Conservation (phyloP, 2,329 filamentous ascomycete species). For the Fusarium paranaense region DNA sequence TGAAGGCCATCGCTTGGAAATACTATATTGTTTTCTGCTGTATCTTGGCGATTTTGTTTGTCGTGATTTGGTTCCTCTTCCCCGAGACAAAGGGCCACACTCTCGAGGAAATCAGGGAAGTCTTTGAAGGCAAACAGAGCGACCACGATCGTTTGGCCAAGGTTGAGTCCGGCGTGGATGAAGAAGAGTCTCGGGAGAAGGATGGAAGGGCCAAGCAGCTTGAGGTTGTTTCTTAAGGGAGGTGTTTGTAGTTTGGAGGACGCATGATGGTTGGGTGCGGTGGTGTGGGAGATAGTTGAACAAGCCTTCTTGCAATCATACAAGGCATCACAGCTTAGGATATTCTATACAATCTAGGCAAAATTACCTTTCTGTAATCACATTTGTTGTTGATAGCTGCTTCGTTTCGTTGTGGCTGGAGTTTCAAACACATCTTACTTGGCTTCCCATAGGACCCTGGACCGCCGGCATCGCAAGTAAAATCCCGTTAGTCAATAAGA, state of each 20-base stretch:
- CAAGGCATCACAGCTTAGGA: background rate
- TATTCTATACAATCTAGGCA: background rate
- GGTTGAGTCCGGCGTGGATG: background rate
- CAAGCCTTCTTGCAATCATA: background rate
- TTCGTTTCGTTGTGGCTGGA: background rate
- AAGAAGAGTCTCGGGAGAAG: background rate
- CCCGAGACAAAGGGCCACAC: slow-evolving; percentile 46
- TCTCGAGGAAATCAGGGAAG: slow-evolving; percentile 43
- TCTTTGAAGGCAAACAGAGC: slow-evolving; percentile 40
- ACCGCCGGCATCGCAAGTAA: background rate
- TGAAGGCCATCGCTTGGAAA: slow-evolving; percentile 51
- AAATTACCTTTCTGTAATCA: background rate
- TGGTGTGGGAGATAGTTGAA: background rate
- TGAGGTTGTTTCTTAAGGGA: background rate
- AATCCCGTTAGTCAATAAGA: too few species aligned
- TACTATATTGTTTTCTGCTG: slow-evolving; percentile 54
- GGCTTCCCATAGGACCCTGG: background rate
- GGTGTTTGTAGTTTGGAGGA: background rate
- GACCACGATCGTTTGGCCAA: slow-evolving; percentile 6
- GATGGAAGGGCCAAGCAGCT: background rate
- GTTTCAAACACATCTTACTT: background rate
- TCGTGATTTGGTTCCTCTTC: slow-evolving; percentile 51
- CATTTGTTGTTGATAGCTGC: background rate
- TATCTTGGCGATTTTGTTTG: slow-evolving; percentile 46
- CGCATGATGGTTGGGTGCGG: background rate